These are phyloP conservation scores for Pseudopithomyces chartarum DNA, from an alignment of 2,329 filamentous ascomycete genomes.

Conservation along the genomic window DNA sequence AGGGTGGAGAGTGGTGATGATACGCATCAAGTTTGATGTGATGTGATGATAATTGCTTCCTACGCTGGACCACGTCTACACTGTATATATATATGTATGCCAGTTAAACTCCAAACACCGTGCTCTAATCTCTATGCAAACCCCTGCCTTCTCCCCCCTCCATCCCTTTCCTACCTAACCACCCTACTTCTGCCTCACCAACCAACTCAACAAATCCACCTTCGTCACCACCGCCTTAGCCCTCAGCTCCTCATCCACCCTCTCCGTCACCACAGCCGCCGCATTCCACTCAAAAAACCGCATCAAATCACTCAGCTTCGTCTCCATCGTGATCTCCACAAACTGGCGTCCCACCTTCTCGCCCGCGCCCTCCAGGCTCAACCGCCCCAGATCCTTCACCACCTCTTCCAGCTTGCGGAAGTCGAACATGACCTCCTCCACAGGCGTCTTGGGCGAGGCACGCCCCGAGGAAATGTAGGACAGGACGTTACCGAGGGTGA, in stretches of 20 bases:
- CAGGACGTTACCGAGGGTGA: conserved; percentile 93
- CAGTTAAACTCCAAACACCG: too few species aligned
- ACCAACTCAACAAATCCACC: conserved; percentile 91
- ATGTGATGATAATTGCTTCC: too few species aligned
- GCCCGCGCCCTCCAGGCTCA: conserved; percentile 35
- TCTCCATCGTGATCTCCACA: conserved; percentile 92
- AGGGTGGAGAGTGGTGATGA: too few species aligned
- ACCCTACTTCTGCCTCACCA: conserved; percentile 60
- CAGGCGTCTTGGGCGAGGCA: conserved; percentile 72
- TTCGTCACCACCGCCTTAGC: conserved; percentile 93
- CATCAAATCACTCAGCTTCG: conserved; percentile 79
- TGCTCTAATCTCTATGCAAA: too few species aligned
- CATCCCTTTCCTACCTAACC: conserved; percentile 8
- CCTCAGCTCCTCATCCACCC: conserved; percentile 65
- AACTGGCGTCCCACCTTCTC: conserved; percentile 64
- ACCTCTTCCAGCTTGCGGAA: conserved; percentile 87
- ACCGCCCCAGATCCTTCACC: conserved; percentile 70
- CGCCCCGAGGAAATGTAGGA: conserved; percentile 86
- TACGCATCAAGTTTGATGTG: too few species aligned
- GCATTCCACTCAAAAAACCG: conserved; percentile 99
- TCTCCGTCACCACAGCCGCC: conserved; percentile 90
- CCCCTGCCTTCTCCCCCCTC: not conserved
- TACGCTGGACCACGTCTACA: too few species aligned
- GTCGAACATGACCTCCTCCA: conserved; percentile 95
- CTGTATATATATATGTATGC: too few species aligned